phyloP scores from a whole-genome alignment of 495 filamentous ascomycete species.

The Rhypophila decipiens region DNA sequence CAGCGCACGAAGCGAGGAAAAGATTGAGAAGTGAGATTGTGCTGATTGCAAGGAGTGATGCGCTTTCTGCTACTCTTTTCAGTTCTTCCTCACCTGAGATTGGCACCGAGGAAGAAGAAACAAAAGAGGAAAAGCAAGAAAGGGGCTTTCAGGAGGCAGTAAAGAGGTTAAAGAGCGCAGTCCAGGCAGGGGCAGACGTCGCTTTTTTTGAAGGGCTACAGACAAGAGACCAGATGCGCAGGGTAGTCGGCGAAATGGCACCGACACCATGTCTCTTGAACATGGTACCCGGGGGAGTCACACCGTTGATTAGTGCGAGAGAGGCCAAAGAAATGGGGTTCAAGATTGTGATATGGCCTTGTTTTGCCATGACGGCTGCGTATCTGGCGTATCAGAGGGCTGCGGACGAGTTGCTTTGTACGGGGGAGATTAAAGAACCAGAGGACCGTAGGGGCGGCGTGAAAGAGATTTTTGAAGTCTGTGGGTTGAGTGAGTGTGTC shows the following conservation, averaged over 20 bases:
- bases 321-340: constrained; percentile 58
- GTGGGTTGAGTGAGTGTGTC: constrained; percentile 43
- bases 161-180: constrained; percentile 46
- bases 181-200: constrained; percentile 56
- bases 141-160: constrained; percentile 59
- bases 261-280: constrained; percentile 54
- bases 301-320: constrained; percentile 46
- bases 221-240: constrained; percentile 39
- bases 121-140: no score
- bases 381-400: constrained; percentile 45
- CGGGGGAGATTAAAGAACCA: constrained; percentile 31
- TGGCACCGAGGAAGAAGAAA: no score
- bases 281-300: constrained; percentile 56
- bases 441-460: constrained; percentile 46
- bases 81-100: no score
- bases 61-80: no score
- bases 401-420: constrained; percentile 39
- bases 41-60: constrained; percentile 64
- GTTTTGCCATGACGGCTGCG: constrained; percentile 45
- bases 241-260: constrained; percentile 1
- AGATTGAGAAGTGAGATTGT: constrained; percentile 52
- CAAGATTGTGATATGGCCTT: constrained; percentile 56
- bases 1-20: constrained; percentile 27
- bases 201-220: constrained; percentile 61
- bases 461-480: constrained; percentile 54